These are phyloP conservation scores for Backusella parvicylindrica DNA, from an alignment of 192 early-diverging fungal genomes.

Conservation along the genomic window DNA sequence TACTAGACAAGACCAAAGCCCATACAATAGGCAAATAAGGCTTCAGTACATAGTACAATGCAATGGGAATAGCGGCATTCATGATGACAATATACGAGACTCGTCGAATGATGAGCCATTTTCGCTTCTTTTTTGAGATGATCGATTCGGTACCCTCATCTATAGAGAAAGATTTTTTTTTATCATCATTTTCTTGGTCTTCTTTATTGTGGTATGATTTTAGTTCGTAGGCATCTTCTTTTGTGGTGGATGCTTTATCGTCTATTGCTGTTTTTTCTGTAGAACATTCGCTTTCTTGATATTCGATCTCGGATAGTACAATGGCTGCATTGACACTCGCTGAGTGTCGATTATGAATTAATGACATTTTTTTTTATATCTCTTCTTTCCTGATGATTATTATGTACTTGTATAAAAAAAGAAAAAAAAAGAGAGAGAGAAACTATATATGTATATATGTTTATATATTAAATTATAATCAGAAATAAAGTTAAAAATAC, in stretches of 20 bases:
- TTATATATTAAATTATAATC: not conserved
- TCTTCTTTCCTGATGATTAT: too few species aligned
- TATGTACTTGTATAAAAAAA: too few species aligned
- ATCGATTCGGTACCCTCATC: not conserved
- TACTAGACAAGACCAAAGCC: slow-evolving; percentile 40
- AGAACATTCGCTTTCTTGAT: not conserved
- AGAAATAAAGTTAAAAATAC: not conserved
- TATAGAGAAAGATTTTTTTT: not conserved
- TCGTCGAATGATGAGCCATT: slow-evolving; percentile 10
- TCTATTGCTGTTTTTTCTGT: not conserved
- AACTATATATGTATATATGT: too few species aligned
- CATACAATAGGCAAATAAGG: slow-evolving; percentile 33
- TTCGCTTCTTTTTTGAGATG: slow-evolving; percentile 1
- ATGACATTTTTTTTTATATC: not conserved
- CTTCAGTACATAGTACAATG: slow-evolving; percentile 35
- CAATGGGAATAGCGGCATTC: slow-evolving; percentile 30
- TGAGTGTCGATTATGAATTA: not conserved
- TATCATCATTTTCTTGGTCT: not conserved
- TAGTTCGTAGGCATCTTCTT: not conserved
- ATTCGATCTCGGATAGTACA: not conserved
- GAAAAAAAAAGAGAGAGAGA: too few species aligned
- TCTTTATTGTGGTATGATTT: not conserved
- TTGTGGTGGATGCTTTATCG: not conserved
- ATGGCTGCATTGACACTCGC: not conserved
- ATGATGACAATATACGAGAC: slow-evolving; percentile 23